Base-by-base conservation (phyloP, 2,329 filamentous ascomycete genomes). In the Rhynchosporium graminicola region DNA sequence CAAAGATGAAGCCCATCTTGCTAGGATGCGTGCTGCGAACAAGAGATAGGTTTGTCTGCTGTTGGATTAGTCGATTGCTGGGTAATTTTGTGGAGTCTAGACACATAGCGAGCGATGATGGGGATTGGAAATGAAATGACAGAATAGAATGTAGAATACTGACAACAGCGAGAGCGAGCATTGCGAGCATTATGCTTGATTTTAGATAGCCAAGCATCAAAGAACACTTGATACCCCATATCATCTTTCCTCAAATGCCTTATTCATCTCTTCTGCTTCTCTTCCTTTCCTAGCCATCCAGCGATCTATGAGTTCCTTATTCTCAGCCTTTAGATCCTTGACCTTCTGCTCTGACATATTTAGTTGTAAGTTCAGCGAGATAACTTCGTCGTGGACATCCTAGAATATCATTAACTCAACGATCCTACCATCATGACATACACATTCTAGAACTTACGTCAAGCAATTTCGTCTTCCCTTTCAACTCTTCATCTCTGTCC, bases 331-430 rank as follows among this genome's bases (percentile, higher is more conserved):
- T 66, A 96, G 79, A 75, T 86, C 87, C 73, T 88, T 86, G 33
- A 84, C 82, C 72, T 87, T 86, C 74, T 93, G 85, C 74, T 96
- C 92, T 3, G 89, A 87, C 80, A 97, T 85, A 69, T 95, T 92
- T 48, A 97, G 81, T 76, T 98, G 90, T 68, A 98, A 80, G 69
- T 93, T 93, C 52, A 97, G 78, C 0, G 91, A 88, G 57, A 96
- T 87, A 76, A 97, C 88, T 76, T 99, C 95, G 76, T 97, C 93
- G 77, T 98, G 94, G 59, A 97, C 88, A 71, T 94, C 85, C 83
- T 89, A 70, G 50, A 29, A 33, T 13, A 36, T 15, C 13, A 10
- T 50, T 15, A 60, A 48, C 40, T 54, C 28, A 28, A 38, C 7
- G 3, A 9, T 15, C 38, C n/a, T 28, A 12, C n/a, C 5, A 52